Conservation (phyloP, 2,329 filamentous ascomycete species). For the Monosporascus cannonballus region DNA sequence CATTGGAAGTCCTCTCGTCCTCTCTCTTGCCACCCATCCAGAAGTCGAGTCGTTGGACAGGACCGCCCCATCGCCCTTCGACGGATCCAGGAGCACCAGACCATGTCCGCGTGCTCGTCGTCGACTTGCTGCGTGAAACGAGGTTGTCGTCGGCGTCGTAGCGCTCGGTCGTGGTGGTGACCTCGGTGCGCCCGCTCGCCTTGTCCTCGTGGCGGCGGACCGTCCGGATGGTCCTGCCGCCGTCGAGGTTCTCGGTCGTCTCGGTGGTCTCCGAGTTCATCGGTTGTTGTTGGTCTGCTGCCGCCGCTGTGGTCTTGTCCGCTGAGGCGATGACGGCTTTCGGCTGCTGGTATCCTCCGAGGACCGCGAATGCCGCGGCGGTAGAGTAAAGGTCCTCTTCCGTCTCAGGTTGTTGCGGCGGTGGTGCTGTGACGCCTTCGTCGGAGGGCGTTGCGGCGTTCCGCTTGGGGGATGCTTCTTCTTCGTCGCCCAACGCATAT, state of each 20-base stretch:
- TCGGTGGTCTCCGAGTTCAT: constrained; percentile 2
- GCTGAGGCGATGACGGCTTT: background rate
- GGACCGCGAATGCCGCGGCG: background rate
- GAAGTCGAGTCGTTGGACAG: constrained; percentile 5
- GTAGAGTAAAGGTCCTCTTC: background rate
- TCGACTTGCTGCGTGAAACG: constrained; percentile 5
- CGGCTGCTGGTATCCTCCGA: background rate
- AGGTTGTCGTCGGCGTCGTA: constrained; percentile 18
- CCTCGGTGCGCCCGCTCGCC: constrained; percentile 5
- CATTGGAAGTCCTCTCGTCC: background rate
- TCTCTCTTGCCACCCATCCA: background rate
- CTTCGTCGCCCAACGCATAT: background rate
- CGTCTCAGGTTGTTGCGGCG: background rate
- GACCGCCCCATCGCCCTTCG: background rate
- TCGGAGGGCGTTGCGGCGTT: too few relatives aligned
- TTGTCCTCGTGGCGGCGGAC: constrained; percentile 4
- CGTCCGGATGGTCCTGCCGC: constrained; percentile 15
- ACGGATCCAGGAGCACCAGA: constrained; percentile 1
- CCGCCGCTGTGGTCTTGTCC: background rate
- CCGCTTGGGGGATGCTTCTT: background rate
- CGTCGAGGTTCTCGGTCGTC: constrained; percentile 12
- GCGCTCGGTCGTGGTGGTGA: constrained; percentile 8
- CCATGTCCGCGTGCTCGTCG: constrained; percentile 10
- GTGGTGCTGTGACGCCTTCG: background rate
- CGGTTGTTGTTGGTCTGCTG: background rate